These are phyloP conservation scores for Endocarpon pusillum DNA, from an alignment of 495 filamentous ascomycete species.

Conservation along the genomic window DNA sequence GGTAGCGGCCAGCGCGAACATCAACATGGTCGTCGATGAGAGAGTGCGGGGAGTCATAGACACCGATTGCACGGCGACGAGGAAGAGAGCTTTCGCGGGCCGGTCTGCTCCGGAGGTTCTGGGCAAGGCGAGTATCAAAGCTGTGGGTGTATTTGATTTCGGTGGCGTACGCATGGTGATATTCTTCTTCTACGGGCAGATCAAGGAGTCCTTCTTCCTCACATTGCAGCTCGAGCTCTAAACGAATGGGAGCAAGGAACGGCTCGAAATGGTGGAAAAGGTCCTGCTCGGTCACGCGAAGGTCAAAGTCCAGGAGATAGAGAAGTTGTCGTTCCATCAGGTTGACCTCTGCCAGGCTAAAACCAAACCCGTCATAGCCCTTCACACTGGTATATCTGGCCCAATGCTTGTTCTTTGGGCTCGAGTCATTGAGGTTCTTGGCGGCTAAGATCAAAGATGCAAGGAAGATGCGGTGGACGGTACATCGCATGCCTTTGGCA, in stretches of 20 bases:
- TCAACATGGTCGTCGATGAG: conserved; percentile 1
- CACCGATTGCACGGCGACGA: conserved; percentile 5
- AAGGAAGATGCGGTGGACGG: conserved; percentile 77
- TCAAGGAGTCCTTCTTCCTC: conserved; percentile 5
- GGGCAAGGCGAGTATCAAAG: conserved; percentile 5
- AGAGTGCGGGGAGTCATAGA: conserved; percentile 9
- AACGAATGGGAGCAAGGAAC: conserved; percentile 73
- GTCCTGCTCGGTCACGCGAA: conserved; percentile 67
- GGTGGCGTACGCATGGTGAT: background rate
- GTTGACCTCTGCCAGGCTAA: conserved; percentile 88
- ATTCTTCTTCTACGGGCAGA: background rate
- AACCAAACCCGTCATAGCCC: conserved; percentile 68
- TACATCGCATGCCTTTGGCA: conserved; percentile 94
- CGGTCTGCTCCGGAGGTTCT: conserved; percentile 5
- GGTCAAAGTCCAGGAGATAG: conserved; percentile 84
- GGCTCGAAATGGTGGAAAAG: conserved; percentile 74
- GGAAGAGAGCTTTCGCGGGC: too few species aligned
- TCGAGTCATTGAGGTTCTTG: conserved; percentile 76
- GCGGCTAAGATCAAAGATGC: conserved; percentile 64
- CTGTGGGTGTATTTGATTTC: conserved; percentile 4
- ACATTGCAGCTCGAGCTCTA: conserved; percentile 18
- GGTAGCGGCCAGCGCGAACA: conserved; percentile 16
- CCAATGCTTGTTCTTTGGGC: conserved; percentile 99
- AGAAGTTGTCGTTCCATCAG: conserved; percentile 97
- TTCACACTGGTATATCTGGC: conserved; percentile 70